A percentile compares a stretch with the other conserved stretches of the same genome.
These are phyloP conservation scores for Suhomyces sp. DNA, from an alignment of 805 yeast genomes.

Conservation along the genomic window DNA sequence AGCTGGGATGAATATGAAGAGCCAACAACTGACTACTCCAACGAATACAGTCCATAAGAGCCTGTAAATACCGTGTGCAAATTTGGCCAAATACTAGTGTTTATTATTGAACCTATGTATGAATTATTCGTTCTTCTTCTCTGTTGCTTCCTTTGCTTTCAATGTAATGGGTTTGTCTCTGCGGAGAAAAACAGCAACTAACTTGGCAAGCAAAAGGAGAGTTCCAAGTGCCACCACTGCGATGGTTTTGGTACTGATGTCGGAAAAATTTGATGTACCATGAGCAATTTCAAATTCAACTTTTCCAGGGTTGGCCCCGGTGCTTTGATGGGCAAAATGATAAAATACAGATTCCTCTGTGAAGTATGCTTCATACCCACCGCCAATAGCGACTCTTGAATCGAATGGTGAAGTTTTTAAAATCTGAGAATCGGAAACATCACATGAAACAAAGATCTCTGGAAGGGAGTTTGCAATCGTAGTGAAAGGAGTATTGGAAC, in stretches of 20 bases:
- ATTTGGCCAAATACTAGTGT: no score
- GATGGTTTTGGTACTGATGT: slow-evolving; percentile 6
- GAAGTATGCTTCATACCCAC: slow-evolving; percentile 35
- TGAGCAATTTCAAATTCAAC: slow-evolving; percentile 9
- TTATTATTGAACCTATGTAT: no score
- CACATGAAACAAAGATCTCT: slow-evolving; percentile 38
- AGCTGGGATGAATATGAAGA: no score
- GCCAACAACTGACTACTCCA: no score
- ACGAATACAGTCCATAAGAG: no score
- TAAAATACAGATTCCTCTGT: slow-evolving; percentile 42
- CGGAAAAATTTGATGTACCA: slow-evolving; percentile 9
- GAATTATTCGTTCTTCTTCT: no score
- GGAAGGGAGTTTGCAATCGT: slow-evolving; percentile 22
- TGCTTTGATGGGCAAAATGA: slow-evolving; percentile 17
- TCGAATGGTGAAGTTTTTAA: slow-evolving; percentile 40
- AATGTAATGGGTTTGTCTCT: no score
- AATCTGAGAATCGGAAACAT: slow-evolving; percentile 26
- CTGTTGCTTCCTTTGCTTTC: no score
- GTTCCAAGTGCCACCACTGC: slow-evolving; percentile 11
- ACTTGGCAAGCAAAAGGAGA: slow-evolving; percentile 5
- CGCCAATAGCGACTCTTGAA: slow-evolving; percentile 27
- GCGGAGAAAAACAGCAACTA: slow-evolving; percentile 3
- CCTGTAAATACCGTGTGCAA: no score
- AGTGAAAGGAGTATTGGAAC: slow-evolving; percentile 10
- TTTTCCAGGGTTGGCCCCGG: neutral